These are phyloP conservation scores for Uronychia setigera DNA, from an alignment of 73 alveolate genomes.

Conservation along the genomic window DNA sequence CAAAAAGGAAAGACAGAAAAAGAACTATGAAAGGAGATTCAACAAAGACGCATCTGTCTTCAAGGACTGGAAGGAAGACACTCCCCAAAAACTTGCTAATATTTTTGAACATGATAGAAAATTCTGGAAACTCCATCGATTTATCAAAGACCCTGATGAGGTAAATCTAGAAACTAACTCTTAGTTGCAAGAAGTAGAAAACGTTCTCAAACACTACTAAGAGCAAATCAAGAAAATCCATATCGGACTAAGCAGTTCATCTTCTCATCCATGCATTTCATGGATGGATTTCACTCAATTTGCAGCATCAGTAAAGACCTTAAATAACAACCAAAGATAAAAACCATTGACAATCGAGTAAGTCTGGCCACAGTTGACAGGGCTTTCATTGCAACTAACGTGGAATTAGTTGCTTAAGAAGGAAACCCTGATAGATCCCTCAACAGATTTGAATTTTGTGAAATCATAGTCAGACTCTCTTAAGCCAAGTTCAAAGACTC, in stretches of 20 bases:
- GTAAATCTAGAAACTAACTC: background rate
- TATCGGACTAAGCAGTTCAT: conserved; percentile 7
- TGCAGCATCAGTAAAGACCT: background rate
- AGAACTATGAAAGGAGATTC: conserved; percentile 10
- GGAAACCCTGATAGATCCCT: conserved; percentile 39
- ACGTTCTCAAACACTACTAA: conserved; percentile 16
- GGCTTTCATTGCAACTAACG: conserved; percentile 45
- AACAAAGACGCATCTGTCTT: conserved; percentile 35
- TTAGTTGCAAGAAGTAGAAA: conserved; percentile 11
- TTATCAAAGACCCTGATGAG: conserved; percentile 20
- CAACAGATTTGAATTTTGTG: conserved; percentile 47
- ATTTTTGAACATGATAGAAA: conserved; percentile 25
- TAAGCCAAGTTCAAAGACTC: conserved; percentile 45
- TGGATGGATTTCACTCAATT: conserved; percentile 51
- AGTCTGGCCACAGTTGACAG: conserved; percentile 40
- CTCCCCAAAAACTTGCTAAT: background rate
- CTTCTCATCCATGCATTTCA: conserved; percentile 42
- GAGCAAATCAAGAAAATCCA: conserved; percentile 13
- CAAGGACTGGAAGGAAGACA: conserved; percentile 43
- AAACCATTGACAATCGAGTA: conserved; percentile 19
- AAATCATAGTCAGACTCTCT: conserved; percentile 44
- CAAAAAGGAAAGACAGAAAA: background rate
- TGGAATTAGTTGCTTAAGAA: conserved; percentile 15
- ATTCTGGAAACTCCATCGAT: conserved; percentile 21
- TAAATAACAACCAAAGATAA: conserved; percentile 12